Conservation (phyloP, 805 yeast species). For the Wickerhamomyces pijperi region DNA sequence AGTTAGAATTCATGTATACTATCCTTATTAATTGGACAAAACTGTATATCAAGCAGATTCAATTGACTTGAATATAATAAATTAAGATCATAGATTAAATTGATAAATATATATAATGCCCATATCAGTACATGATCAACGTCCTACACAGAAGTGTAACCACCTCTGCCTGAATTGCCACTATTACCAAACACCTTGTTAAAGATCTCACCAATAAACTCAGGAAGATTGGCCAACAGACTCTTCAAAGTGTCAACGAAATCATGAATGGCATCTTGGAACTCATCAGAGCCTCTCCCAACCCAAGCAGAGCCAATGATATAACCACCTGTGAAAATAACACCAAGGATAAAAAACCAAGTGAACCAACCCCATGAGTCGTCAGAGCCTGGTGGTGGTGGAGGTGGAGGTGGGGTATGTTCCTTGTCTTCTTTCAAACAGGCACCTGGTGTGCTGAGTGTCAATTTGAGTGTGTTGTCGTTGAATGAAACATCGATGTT, state of each 20-base stretch:
- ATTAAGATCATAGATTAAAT: neutral
- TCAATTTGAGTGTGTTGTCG: slow-evolving; percentile 17
- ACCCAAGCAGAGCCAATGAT: slow-evolving; percentile 68
- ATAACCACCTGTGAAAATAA: slow-evolving; percentile 60
- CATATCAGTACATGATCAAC: too few species aligned
- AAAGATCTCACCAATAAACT: slow-evolving; percentile 55
- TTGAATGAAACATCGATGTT: slow-evolving; percentile 17
- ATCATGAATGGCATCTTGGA: slow-evolving; percentile 64
- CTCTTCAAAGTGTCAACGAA: slow-evolving; percentile 58
- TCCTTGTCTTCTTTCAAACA: slow-evolving; percentile 25
- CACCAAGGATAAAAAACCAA: slow-evolving; percentile 67
- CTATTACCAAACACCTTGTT: slow-evolving; percentile 54
- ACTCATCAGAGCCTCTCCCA: slow-evolving; percentile 54
- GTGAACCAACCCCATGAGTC: slow-evolving; percentile 70
- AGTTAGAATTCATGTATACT: neutral
- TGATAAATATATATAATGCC: too few species aligned
- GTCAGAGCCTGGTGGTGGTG: slow-evolving; percentile 15
- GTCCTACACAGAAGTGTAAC: slow-evolving; percentile 80
- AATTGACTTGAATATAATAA: neutral
- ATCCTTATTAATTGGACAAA: too few species aligned
- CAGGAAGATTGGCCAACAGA: slow-evolving; percentile 48
- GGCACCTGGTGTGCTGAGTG: slow-evolving; percentile 30
- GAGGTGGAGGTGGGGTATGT: slow-evolving; percentile 15
- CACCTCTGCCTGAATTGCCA: slow-evolving; percentile 46
- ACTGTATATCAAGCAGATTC: too few species aligned